Evolutionary conservation across 2,329 filamentous ascomycete species (phyloP).

Genomic region (Claviceps sp.): DNA sequence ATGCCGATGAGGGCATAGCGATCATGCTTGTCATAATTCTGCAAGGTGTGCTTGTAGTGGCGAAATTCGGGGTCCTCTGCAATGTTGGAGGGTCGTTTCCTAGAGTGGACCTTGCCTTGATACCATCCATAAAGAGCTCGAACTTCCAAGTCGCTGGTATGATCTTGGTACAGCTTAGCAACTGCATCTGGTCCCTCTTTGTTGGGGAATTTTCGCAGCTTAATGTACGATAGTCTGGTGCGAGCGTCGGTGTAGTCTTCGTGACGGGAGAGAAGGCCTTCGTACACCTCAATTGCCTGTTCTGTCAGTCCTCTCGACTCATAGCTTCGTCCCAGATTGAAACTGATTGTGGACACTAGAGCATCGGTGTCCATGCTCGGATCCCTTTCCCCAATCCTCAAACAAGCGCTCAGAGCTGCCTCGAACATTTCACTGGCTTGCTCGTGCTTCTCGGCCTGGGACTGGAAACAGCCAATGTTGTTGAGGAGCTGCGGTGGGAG

Average conservation of each 20-base stretch:
- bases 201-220: slow-evolving; percentile 63
- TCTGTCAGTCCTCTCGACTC: slow-evolving; percentile 71
- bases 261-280: slow-evolving; percentile 72
- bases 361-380: slow-evolving; percentile 74
- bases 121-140: slow-evolving; percentile 94
- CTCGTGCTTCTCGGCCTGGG: slow-evolving; percentile 70
- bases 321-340: slow-evolving; percentile 88
- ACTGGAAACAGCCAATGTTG: slow-evolving; percentile 95
- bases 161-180: slow-evolving; percentile 70
- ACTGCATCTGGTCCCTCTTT: slow-evolving; percentile 82
- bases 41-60: slow-evolving; percentile 91
- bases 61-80: slow-evolving; percentile 83
- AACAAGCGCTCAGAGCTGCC: slow-evolving; percentile 76
- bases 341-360: slow-evolving; percentile 88
- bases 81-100: slow-evolving; percentile 68
- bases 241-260: slow-evolving; percentile 85
- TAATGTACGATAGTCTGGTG: slow-evolving; percentile 80
- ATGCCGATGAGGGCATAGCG: slow-evolving; percentile 93
- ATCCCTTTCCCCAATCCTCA: slow-evolving; percentile 65
- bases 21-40: slow-evolving; percentile 93
- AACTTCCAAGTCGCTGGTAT: slow-evolving; percentile 78
- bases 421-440: slow-evolving; percentile 81
- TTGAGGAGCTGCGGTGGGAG: slow-evolving; percentile 86
- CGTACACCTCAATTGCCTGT: slow-evolving; percentile 78
- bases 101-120: slow-evolving; percentile 63